A percentile compares a stretch with the other conserved stretches of the same genome.
These are phyloP conservation scores for Cadophora sp. DNA, from an alignment of 2,329 filamentous ascomycete species.

Conservation along the genomic window DNA sequence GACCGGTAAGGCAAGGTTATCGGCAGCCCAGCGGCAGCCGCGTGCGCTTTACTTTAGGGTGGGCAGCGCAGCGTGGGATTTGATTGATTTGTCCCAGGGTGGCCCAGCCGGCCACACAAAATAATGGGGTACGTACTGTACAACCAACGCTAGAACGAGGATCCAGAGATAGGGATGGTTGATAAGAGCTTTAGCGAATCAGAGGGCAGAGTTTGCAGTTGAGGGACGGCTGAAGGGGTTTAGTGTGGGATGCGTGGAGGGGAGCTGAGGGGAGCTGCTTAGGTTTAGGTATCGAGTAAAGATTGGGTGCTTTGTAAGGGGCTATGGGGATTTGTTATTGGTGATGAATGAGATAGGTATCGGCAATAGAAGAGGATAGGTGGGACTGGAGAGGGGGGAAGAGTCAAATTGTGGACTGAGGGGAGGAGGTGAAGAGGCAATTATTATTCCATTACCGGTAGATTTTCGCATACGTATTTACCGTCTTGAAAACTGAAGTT, in stretches of 20 bases:
- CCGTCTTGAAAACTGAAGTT: neutral
- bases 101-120: no score
- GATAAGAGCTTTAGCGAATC: slow-evolving; percentile 31
- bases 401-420: no score
- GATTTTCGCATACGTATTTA: no score
- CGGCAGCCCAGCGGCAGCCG: slow-evolving; percentile 16
- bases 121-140: neutral
- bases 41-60: neutral
- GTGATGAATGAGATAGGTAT: no score
- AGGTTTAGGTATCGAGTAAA: slow-evolving; percentile 27
- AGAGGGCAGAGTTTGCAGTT: neutral
- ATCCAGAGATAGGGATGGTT: slow-evolving; percentile 19
- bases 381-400: neutral
- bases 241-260: neutral
- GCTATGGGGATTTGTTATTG: no score
- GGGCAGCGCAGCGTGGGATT: neutral
- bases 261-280: slow-evolving; percentile 10
- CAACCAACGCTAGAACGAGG: neutral
- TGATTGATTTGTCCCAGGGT: no score
- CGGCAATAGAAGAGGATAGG: neutral
- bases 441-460: no score
- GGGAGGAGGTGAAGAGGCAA: no score
- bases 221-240: neutral
- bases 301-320: neutral
- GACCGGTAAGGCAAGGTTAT: neutral